Base-by-base conservation (phyloP, 2,329 filamentous ascomycete species). In the Aspergillus piperis region DNA sequence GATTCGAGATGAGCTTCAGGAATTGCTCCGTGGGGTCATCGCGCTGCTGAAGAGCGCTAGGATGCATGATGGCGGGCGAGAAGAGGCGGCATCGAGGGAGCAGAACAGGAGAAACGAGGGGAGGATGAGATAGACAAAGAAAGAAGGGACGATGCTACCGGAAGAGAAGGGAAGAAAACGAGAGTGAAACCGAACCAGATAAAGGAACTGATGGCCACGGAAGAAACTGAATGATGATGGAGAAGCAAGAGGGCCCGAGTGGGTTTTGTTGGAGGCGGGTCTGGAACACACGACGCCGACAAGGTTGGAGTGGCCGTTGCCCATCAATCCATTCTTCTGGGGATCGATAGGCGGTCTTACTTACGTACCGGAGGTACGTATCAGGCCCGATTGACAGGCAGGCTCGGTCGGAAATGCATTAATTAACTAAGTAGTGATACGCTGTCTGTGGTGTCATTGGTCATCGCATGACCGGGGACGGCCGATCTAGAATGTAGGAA, bases 1-100 rank as follows among this genome's bases (percentile, higher is more conserved):
- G 79, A 63, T 81, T 72, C 57, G 77, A 71, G 30, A 82, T 76
- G 47, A 82, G 71, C 19, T 75, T 60, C 56, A 82, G 70, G 56
- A 81, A 78, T 61, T 78, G 67, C 41, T 80, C 76, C 15, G 70
- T 62, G 48, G 67, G 68, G 41, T 70, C 66, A 19, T 68, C 64
- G 54, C 72, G 70, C 55, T 61, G 61, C 63, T 63, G 60, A 36
- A 72, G 65, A 61, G 60, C 62, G 62, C 62, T 62, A 60, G 51
- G 54, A 67, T 71, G 64, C 72, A 75, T 75, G 38, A 57, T 68
- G 65, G 50, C 49, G 25, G 38, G 42, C 53, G 62, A 57, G 59
- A 59, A 57, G 64, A 55, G 38, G 57, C 58, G 53, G 61, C 65
- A 66, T 67, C 60, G 62, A 62, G 19, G 55, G 55, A 51, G 62